A percentile compares a stretch with the other conserved stretches of the same genome.
phyloP scores from a whole-genome alignment of 805 yeast species.

The Lipomyces orientalis region DNA sequence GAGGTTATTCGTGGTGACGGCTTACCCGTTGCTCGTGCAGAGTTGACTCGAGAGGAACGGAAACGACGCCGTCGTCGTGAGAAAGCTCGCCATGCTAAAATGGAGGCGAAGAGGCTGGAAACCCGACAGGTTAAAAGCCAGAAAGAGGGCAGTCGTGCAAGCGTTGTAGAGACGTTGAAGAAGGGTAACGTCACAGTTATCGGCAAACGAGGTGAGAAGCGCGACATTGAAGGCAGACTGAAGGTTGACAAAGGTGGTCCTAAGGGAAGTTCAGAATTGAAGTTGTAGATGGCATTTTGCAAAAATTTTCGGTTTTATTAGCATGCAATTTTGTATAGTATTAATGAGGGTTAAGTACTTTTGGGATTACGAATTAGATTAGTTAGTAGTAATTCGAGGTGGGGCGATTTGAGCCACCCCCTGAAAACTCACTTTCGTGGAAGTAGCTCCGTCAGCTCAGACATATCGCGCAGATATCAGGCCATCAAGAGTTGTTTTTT shows the following conservation, averaged over 20 bases:
- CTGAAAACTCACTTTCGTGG: background rate
- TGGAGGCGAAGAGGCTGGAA: slow-evolving; percentile 47
- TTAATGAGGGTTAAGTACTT: background rate
- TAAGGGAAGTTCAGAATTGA: slow-evolving; percentile 15
- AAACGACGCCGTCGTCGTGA: slow-evolving; percentile 84
- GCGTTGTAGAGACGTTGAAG: slow-evolving; percentile 71
- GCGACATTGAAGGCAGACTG: slow-evolving; percentile 72
- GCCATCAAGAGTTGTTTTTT: background rate
- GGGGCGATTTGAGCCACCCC: background rate
- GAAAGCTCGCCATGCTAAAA: slow-evolving; percentile 77
- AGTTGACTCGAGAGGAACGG: slow-evolving; percentile 81
- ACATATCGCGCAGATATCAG: background rate
- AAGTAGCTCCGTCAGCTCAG: too few relatives aligned
- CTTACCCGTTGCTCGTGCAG: slow-evolving; percentile 78
- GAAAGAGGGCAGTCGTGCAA: slow-evolving; percentile 62
- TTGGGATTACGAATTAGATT: too few relatives aligned
- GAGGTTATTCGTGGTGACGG: slow-evolving; percentile 75
- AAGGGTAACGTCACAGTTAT: slow-evolving; percentile 75
- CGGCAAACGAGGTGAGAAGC: slow-evolving; percentile 74
- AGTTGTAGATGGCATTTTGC: slow-evolving; percentile 19
- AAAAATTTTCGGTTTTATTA: background rate
- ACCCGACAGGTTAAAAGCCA: slow-evolving; percentile 47
- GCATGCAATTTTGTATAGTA: background rate
- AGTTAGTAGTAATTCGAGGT: too few relatives aligned
- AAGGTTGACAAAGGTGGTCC: slow-evolving; percentile 44